Evolutionary conservation across 2,329 filamentous ascomycete genomes (phyloP), one percentile per base, ranked within the genome.

Genomic region (Camptophora hylomeconis): DNA sequence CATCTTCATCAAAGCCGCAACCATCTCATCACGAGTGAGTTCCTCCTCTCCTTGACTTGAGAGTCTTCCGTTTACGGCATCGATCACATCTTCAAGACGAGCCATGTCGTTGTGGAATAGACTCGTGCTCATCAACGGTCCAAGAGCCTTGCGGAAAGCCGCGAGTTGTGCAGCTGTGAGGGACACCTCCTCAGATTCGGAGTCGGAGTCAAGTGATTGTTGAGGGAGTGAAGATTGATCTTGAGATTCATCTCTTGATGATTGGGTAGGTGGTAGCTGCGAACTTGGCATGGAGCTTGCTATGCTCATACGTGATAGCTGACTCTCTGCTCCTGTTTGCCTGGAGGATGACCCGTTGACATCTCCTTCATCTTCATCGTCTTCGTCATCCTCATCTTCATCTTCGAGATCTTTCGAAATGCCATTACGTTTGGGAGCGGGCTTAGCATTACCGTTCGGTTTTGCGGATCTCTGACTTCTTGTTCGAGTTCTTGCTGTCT

Each of bases 31-130:
- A 20, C 67, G 67, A 15, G 63, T 67, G 56, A 93, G 98, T 20
- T 64, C 56, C 9, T 57, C 52, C 21, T 59, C 54, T 5, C 69
- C 67, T 4, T 66, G 67, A 47, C 9, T 69, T 5, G 25, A 31
- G 12, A 44, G 25, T 65, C 25, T 93, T 45, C 44, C 73, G 51
- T 98, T 98, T 28, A 98, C 80, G 6, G 80, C 80, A 3, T 66
- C 67, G 11, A 94, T 66, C 17, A 98, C 66, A 15, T 71, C 70
- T 38, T 75, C 71, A 2, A 94, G 67, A 36, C 77, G 68, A 9
- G 84, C 83, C 11, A 76, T 73, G 46, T 95, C 89, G 37, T 92
- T 81, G 17, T 76, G 72, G 50, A 98, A 98, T n/a, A 98, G 55
- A 8, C 72, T 66, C 0, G 79, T 78, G 45, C 78, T 77, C 47